These are phyloP conservation scores for Kodamaea sagamina DNA, from an alignment of 805 yeast genomes.

Conservation along the genomic window DNA sequence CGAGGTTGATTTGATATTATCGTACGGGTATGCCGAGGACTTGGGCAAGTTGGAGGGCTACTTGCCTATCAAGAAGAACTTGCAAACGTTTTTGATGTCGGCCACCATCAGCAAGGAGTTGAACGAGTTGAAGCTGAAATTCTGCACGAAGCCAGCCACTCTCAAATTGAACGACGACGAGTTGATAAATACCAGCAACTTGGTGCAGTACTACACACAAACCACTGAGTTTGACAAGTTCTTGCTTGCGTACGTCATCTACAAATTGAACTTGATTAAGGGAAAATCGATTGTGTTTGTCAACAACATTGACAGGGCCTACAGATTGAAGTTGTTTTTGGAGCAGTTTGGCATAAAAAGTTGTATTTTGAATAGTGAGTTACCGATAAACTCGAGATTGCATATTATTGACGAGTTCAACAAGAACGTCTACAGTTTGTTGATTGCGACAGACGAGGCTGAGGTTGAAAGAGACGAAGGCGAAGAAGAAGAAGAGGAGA, in stretches of 20 bases:
- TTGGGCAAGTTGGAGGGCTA: conserved; percentile 61
- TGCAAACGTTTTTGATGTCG: conserved; percentile 93
- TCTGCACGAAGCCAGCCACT: conserved; percentile 82
- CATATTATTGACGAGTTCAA: conserved; percentile 96
- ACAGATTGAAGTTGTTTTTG: conserved; percentile 82
- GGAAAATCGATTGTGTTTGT: conserved; percentile 92
- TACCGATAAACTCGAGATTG: conserved; percentile 88
- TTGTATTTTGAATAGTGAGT: conserved; percentile 86
- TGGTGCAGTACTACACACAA: conserved; percentile 83
- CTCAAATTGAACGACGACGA: conserved; percentile 76
- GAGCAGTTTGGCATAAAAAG: conserved; percentile 93
- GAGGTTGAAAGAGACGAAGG: conserved; percentile 50
- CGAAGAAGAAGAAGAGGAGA: conserved; percentile 27
- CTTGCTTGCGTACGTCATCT: conserved; percentile 83
- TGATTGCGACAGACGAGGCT: conserved; percentile 95
- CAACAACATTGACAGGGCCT: conserved; percentile 92
- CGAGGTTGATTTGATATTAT: conserved; percentile 88
- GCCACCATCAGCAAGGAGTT: conserved; percentile 92
- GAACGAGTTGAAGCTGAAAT: conserved; percentile 68
- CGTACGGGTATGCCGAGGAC: conserved; percentile 91
- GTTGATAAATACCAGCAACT: conserved; percentile 51
- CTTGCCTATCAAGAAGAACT: conserved; percentile 69
- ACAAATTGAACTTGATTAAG: conserved; percentile 81
- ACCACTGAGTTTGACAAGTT: conserved; percentile 91
- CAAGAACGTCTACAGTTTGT: conserved; percentile 78